Base-by-base conservation (phyloP, 148 eudicot genomes). In the Rhododendron kiyosumense region DNA sequence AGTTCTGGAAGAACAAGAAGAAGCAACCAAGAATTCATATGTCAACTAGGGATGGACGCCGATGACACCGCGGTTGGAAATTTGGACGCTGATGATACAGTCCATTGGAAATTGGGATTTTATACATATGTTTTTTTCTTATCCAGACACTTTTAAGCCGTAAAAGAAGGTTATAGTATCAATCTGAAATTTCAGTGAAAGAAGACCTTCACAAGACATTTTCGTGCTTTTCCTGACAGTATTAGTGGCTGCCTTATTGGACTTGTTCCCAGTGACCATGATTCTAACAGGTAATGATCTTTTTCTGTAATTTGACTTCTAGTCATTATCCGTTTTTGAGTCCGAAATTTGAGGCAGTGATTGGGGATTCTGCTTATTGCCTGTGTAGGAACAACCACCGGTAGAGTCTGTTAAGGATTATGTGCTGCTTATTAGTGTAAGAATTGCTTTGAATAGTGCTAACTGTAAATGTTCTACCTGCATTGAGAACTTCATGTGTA, bases 1-100 rank as follows among this genome's bases (percentile, higher is more conserved):
- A 96, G 83, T 96, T 96, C 73, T 96, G 99, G 99, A 96, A 96
- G 90, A 89, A 88, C 86, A 94, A 90, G 91, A 94, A 88, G 87
- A 91, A 86, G 61, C 52, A 85, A 51, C n/a, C 87, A 76, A 88
- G 88, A 83, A 82, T 81, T 30, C 85, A 85, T 83, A 84, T 85
- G 46, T 85, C 94, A n/a, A 77, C 83, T n/a, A 77, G 83, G 77
- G 88, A 61, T 88, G 85, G 80, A 52, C 46, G 7, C 76, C 75
- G 82, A 89, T 71, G 80, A 77, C 79, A 28, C 61, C 41, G 4
- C 18, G 34, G n/a, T 65, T 43, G 30, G 84, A 82, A 22, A 59
- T 61, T 41, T 89, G 85, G 81, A 61, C 30, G 9, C 59, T 63
- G 85, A 89, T 71, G 81, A 71, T 49, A 26, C 17, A n/a, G 36